Evolutionary conservation across 441 rosid species (phyloP), one percentile per base, ranked within the genome.

Genomic region (Populus hybrid): DNA sequence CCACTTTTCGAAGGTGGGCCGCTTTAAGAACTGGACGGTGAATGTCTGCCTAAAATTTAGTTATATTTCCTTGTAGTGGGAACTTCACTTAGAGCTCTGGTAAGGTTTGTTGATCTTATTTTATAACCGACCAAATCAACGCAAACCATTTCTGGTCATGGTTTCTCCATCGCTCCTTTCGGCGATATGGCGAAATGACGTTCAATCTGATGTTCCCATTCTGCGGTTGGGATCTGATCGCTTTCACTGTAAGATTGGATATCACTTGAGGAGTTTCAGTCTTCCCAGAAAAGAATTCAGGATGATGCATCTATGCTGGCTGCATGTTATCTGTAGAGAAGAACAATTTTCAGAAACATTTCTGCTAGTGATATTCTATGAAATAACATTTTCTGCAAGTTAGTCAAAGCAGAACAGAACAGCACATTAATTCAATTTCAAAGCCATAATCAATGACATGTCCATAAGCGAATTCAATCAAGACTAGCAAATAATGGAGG

Each of bases 91-190:
- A 28, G 67, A 64, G 61, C 75, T 30, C 71, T 40, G 61, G 36
- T 38, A 61, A 61, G 16, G 40, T 5, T 53, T 73, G 57, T 11
- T 32, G 74, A 34, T 30, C 14, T 65, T 82, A 38, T 36, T 73
- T 53, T 72, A 40, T 70, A 59, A 74, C 82, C 81, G 79, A 81
- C 84, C 81, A 68, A 10, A 64, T 74, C 24, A 34, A 20, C 11
- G 32, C 36, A 59, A 23, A 46, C 6, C 40, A 71, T 74, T 24
- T 67, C 16, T 77, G 75, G 73, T 30, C 35, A 16, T 57, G 16
- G 21, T 65, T 68, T 72, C 69, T 66, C 57, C 4, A 24, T 72
- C 21, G 73, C 72, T 53, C 71, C 82, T 71, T 79, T 77, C 77
- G 79, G 72, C 66, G 76, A 72, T 59, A 57, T 70, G 69, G 30